phyloP scores from a whole-genome alignment of 2,329 filamentous ascomycete genomes.

The Didymella pinodella region DNA sequence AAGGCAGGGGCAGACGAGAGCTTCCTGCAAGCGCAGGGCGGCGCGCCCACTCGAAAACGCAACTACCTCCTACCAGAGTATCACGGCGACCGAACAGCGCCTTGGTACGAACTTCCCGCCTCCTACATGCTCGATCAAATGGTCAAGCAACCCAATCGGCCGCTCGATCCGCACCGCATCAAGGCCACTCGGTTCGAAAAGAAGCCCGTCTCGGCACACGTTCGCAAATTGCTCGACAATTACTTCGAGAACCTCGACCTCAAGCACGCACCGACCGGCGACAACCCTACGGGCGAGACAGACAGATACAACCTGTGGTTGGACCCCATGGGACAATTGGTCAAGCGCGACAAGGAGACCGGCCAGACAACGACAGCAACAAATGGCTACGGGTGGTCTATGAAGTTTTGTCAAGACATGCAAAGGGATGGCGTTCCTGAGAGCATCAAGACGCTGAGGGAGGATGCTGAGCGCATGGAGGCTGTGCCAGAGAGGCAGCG shows the following conservation, averaged over 20 bases:
- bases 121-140: constrained; percentile 82
- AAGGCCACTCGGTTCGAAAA: constrained; percentile 70
- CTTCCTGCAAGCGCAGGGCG: constrained; percentile 44
- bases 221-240: constrained; percentile 74
- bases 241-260: constrained; percentile 68
- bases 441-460: constrained; percentile 32
- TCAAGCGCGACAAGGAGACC: constrained; percentile 70
- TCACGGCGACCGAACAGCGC: constrained; percentile 76
- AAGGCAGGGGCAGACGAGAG: constrained; percentile 62
- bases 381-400: constrained; percentile 90
- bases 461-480: constrained; percentile 31
- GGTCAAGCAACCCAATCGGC: constrained; percentile 75
- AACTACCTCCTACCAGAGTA: constrained; percentile 75
- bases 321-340: constrained; percentile 76
- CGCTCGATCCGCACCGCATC: constrained; percentile 76
- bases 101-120: constrained; percentile 84
- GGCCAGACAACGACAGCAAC: constrained; percentile 71
- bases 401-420: constrained; percentile 82
- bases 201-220: constrained; percentile 68
- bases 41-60: constrained; percentile 58
- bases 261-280: constrained; percentile 58
- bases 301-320: constrained; percentile 60
- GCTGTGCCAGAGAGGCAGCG: constrained; percentile 20
- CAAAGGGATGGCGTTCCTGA: constrained; percentile 55
- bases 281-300: constrained; percentile 44